Percentiles rank a stretch among this genome's conserved stretches.
phyloP scores from a whole-genome alignment of 1,284 basidiomycete species.

The Cryptococcus deneoformans region DNA sequence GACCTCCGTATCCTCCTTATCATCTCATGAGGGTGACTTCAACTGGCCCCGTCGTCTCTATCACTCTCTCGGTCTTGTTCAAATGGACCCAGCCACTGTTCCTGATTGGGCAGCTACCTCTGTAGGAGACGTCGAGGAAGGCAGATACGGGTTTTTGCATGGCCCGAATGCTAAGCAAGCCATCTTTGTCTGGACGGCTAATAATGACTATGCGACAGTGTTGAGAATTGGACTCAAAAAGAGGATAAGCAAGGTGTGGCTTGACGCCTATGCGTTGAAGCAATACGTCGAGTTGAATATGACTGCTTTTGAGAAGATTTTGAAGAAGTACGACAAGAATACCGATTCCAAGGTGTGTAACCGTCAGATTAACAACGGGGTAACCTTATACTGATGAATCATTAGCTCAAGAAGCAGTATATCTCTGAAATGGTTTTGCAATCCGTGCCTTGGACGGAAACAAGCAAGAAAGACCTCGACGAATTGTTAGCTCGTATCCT shows the following conservation, averaged over 20 bases:
- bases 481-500: constrained; percentile 62
- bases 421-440: constrained; percentile 71
- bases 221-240: constrained; percentile 88
- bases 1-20: constrained; percentile 40
- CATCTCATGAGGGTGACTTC: constrained; percentile 31
- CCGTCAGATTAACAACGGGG: no score
- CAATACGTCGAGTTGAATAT: constrained; percentile 95
- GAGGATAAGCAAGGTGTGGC: constrained; percentile 82
- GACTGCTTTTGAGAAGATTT: constrained; percentile 91
- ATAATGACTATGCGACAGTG: constrained; percentile 82
- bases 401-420: constrained; percentile 75
- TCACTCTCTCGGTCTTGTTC: constrained; percentile 27
- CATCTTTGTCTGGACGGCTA: constrained; percentile 69
- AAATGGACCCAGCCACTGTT: constrained; percentile 33
- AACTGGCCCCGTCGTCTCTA: constrained; percentile 16
- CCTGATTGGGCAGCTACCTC: constrained; percentile 28
- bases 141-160: not conserved
- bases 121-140: constrained; percentile 10
- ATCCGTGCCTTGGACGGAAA: constrained; percentile 64
- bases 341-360: constrained; percentile 66
- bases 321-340: constrained; percentile 99
- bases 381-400: not conserved
- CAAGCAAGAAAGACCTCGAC: constrained; percentile 64
- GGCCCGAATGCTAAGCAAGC: constrained; percentile 8
- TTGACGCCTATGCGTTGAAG: constrained; percentile 74